Evolutionary conservation across 2,329 filamentous ascomycete genomes (phyloP).

Genomic region (Epichloe coenophiala): DNA sequence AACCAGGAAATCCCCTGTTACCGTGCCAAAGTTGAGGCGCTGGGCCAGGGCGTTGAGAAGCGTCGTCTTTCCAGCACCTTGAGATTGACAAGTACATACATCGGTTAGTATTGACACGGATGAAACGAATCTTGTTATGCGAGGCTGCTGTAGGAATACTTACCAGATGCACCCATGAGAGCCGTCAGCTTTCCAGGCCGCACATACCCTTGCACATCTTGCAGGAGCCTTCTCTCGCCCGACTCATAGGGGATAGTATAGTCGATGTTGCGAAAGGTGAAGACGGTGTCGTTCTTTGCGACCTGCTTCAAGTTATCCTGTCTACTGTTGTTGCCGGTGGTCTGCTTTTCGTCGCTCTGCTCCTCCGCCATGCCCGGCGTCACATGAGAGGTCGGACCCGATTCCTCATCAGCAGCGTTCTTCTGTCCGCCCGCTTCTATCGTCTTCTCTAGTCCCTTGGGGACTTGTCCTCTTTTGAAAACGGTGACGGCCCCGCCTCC

Average conservation of each 20-base stretch:
- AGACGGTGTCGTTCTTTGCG: constrained; percentile 46
- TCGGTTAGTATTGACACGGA: too few species aligned
- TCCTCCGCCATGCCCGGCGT: constrained; percentile 44
- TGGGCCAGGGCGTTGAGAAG: constrained; percentile 61
- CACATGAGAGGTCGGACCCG: constrained; percentile 26
- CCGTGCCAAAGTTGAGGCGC: constrained; percentile 62
- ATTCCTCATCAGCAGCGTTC: constrained; percentile 39
- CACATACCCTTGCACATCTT: constrained; percentile 73
- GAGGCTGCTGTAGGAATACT: background rate
- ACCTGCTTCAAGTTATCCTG: constrained; percentile 29
- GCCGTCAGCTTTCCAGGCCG: constrained; percentile 70
- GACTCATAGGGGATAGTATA: constrained; percentile 42
- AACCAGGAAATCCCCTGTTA: constrained; percentile 67
- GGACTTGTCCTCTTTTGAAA: constrained; percentile 50
- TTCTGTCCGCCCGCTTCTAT: constrained; percentile 37
- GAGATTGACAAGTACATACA: background rate
- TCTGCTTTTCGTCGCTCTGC: constrained; percentile 11
- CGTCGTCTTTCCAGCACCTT: constrained; percentile 55
- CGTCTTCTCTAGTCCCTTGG: constrained; percentile 40
- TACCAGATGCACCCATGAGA: constrained; percentile 51
- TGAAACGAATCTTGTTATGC: too few species aligned
- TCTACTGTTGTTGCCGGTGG: constrained; percentile 13
- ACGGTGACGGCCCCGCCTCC: constrained; percentile 46
- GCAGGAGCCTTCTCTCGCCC: constrained; percentile 54
- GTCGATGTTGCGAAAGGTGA: constrained; percentile 38